phyloP scores from a whole-genome alignment of 2,329 filamentous ascomycete genomes.

The Alternaria consortialis region DNA sequence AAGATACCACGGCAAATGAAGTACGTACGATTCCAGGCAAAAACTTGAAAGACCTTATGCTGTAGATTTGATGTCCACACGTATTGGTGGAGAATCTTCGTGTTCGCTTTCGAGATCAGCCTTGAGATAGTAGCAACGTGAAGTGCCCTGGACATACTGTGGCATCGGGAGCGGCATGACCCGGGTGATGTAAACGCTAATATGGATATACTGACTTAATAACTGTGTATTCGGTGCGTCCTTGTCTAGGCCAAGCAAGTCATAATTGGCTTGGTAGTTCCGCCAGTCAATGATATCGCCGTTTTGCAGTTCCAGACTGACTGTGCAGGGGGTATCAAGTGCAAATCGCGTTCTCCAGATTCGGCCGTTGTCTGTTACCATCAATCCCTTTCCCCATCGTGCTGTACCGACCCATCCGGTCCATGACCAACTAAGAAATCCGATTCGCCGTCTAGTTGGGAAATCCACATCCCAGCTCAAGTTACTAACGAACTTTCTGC shows the following conservation, averaged over 20 bases:
- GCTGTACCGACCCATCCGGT: neutral
- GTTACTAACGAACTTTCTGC: too few relatives aligned
- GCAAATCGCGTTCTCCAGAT: neutral
- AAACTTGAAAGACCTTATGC: neutral
- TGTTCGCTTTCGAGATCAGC: neutral
- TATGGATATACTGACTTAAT: neutral
- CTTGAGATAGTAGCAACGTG: neutral
- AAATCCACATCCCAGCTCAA: neutral
- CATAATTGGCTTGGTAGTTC: too few relatives aligned
- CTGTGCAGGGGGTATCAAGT: neutral
- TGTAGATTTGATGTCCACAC: neutral
- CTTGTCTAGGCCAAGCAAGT: too few relatives aligned
- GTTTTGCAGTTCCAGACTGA: neutral
- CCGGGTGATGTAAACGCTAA: neutral
- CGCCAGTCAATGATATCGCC: neutral
- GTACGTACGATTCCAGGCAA: neutral
- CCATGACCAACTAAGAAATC: neutral
- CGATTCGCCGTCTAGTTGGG: neutral
- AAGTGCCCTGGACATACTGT: too few relatives aligned
- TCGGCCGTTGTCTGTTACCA: neutral
- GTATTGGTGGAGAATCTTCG: neutral
- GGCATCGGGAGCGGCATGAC: neutral
- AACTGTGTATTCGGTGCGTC: neutral
- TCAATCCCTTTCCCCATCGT: neutral
- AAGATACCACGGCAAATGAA: neutral